A percentile compares a stretch with the other conserved stretches of the same genome.
phyloP scores from a whole-genome alignment of 2,329 filamentous ascomycete genomes.

The Aspergillus sp. region DNA sequence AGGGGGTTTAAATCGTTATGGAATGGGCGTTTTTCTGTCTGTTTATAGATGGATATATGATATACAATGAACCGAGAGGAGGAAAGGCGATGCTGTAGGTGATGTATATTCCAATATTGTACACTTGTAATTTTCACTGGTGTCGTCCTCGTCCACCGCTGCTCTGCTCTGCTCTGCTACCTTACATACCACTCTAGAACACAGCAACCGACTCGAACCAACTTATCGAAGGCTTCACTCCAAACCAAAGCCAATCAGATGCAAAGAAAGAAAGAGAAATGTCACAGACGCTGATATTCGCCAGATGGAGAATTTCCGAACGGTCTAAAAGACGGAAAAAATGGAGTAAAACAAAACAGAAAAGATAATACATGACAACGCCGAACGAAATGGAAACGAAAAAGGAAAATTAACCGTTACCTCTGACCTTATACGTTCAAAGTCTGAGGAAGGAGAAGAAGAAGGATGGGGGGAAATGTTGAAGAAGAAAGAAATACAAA shows the following conservation, averaged over 20 bases:
- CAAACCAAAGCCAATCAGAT: neutral
- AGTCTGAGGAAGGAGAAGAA: slow-evolving; percentile 3
- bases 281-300: slow-evolving; percentile 16
- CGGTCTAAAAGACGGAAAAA: slow-evolving; percentile 16
- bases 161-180: too few species aligned
- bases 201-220: neutral
- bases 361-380: slow-evolving; percentile 31
- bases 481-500: neutral
- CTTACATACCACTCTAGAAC: too few species aligned
- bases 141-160: too few species aligned
- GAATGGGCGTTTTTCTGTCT: too few species aligned
- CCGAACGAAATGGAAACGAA: slow-evolving; percentile 17
- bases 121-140: neutral
- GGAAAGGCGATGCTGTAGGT: neutral
- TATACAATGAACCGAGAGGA: too few species aligned
- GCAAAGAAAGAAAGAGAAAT: neutral
- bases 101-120: slow-evolving; percentile 17
- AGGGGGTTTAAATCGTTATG: neutral
- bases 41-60: too few species aligned
- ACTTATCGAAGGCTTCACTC: neutral
- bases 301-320: slow-evolving; percentile 20
- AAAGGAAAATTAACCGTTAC: neutral
- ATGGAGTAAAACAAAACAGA: neutral
- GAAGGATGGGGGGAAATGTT: slow-evolving; percentile 4
- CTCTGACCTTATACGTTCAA: neutral